Conservation (phyloP, 495 filamentous ascomycete genomes). For the Coniosporium apollinis region DNA sequence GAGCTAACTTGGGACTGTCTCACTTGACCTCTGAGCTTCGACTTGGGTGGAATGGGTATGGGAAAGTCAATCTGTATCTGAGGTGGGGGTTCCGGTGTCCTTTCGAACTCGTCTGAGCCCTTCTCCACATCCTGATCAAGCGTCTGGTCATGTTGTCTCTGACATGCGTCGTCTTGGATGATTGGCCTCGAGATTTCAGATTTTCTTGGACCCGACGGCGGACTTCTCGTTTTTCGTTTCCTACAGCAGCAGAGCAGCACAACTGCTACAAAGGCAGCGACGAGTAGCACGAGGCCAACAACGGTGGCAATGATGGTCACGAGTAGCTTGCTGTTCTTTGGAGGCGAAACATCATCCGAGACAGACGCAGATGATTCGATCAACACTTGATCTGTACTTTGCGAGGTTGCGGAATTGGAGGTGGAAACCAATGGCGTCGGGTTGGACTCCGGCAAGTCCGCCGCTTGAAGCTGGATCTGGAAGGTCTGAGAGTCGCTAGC, state of each 20-base stretch:
- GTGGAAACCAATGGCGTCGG: no score
- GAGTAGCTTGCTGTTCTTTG: no score
- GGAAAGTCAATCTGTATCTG: conserved; percentile 14
- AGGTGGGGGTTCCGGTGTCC: conserved; percentile 12
- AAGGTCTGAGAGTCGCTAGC: conserved; percentile 14
- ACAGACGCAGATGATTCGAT: no score
- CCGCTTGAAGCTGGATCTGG: no score
- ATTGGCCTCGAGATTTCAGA: conserved; percentile 17
- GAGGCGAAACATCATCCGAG: no score
- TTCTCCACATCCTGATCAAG: conserved; percentile 16
- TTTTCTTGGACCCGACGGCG: conserved; percentile 9
- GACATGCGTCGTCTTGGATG: conserved; percentile 5
- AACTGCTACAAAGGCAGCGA: conserved; percentile 4
- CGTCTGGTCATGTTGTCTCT: neutral
- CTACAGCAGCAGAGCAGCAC: conserved; percentile 9
- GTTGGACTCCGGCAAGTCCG: no score
- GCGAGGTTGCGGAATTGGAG: no score
- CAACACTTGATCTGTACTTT: no score
- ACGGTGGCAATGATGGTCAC: conserved; percentile 7
- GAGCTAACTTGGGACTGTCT: conserved; percentile 12
- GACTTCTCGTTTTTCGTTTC: conserved; percentile 7
- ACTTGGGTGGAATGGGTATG: neutral
- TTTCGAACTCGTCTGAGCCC: conserved; percentile 3
- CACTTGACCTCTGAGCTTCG: conserved; percentile 6
- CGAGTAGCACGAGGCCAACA: neutral